These are phyloP conservation scores for Stagonosporopsis tanaceti DNA, from an alignment of 2,329 filamentous ascomycete genomes.

Conservation along the genomic window DNA sequence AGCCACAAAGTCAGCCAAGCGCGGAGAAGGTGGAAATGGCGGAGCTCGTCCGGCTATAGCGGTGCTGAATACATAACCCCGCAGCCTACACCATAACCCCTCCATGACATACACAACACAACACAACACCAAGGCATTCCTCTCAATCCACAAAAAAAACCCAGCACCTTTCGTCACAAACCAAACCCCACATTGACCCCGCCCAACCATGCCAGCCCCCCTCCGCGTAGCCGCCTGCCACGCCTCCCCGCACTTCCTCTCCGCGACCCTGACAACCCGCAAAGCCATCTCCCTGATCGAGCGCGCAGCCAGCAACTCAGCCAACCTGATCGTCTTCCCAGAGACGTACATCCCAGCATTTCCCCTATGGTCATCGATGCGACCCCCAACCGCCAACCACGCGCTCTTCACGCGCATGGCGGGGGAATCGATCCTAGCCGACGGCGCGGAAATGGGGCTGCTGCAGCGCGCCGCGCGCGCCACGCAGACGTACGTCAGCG, in stretches of 20 bases:
- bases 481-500: conserved; percentile 52
- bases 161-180: too few relatives aligned
- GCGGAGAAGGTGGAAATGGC: conserved; percentile 4
- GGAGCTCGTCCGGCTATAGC: conserved; percentile 3
- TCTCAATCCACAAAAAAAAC: too few relatives aligned
- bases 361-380: conserved; percentile 60
- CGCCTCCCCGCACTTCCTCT: conserved; percentile 57
- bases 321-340: conserved; percentile 63
- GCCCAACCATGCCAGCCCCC: conserved; percentile 15
- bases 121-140: not conserved
- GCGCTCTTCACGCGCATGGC: conserved; percentile 58
- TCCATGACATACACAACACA: too few relatives aligned
- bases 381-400: conserved; percentile 61
- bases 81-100: not conserved
- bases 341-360: conserved; percentile 64
- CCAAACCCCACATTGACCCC: too few relatives aligned
- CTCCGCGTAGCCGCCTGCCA: conserved; percentile 41
- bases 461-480: conserved; percentile 47
- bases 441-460: conserved; percentile 56
- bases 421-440: conserved; percentile 54
- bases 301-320: conserved; percentile 53
- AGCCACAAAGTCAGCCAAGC: not conserved
- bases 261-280: conserved; percentile 54
- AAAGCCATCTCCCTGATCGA: conserved; percentile 59
- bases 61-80: not conserved